Conservation (phyloP, 257 asterid genomes). For the Solanum pennellii region DNA sequence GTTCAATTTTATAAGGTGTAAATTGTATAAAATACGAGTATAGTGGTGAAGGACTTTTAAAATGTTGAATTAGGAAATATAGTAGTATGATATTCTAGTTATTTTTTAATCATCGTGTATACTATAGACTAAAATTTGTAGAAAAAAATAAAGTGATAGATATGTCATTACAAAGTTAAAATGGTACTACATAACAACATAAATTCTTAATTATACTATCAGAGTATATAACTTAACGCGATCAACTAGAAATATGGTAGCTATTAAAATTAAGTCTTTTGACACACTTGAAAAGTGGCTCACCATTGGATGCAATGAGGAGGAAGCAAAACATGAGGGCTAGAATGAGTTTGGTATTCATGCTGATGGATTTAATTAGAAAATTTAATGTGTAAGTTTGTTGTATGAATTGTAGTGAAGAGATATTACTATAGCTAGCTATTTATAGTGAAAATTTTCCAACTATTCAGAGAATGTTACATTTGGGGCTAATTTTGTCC, state of each 20-base stretch:
- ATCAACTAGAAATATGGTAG: no score
- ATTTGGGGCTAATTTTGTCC: neutral
- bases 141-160: no score
- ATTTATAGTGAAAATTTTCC: neutral
- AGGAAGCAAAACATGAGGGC: constrained; percentile 2
- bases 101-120: neutral
- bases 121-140: no score
- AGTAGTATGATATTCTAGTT: neutral
- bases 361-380: neutral
- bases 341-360: neutral
- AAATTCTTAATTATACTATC: no score
- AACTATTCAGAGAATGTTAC: neutral
- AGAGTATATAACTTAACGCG: no score
- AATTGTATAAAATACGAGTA: neutral
- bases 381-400: neutral
- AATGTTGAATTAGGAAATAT: neutral
- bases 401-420: neutral
- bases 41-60: neutral
- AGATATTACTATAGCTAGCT: neutral
- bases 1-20: neutral
- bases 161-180: no score
- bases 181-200: no score
- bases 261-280: no score
- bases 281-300: neutral
- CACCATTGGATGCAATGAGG: neutral